A percentile compares a stretch with the other conserved stretches of the same genome.
These are phyloP conservation scores for Microbotryum silenes-acaulis DNA, from an alignment of 1,284 basidiomycete genomes.

Conservation along the genomic window DNA sequence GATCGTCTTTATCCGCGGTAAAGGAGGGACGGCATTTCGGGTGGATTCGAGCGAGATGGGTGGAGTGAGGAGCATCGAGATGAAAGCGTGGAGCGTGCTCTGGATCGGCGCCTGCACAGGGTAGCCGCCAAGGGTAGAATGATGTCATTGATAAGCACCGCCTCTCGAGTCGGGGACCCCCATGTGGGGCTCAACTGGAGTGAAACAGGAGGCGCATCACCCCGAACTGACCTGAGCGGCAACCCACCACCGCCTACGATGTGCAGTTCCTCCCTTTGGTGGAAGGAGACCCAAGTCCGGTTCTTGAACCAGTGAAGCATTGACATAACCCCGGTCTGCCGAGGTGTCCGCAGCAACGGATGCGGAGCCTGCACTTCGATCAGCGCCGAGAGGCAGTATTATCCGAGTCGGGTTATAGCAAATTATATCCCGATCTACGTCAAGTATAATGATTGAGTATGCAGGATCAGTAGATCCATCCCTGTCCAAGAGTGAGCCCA, in stretches of 20 bases:
- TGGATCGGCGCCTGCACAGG: conserved; percentile 54
- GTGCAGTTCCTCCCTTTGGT: neutral
- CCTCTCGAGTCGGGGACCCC: neutral
- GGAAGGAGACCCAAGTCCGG: conserved; percentile 47
- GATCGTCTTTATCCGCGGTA: conserved; percentile 39
- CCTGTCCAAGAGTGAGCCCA: too few species aligned
- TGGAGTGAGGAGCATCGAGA: conserved; percentile 51
- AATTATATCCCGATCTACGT: conserved; percentile 47
- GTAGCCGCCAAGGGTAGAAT: neutral
- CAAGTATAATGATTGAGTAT: too few species aligned
- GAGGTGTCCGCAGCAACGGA: neutral
- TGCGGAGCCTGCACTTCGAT: neutral
- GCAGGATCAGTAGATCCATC: too few species aligned
- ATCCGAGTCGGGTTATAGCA: conserved; percentile 74
- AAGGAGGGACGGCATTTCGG: neutral
- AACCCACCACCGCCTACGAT: conserved; percentile 59
- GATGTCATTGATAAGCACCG: neutral
- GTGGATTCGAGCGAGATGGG: conserved; percentile 4
- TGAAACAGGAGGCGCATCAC: neutral
- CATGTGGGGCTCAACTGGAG: neutral
- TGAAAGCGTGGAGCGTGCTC: conserved; percentile 60
- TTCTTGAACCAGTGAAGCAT: conserved; percentile 75
- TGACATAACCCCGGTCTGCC: conserved; percentile 51
- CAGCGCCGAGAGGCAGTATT: conserved; percentile 39
- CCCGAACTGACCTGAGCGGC: conserved; percentile 52